Base-by-base conservation (phyloP, 2,329 filamentous ascomycete species). In the Huntiella decipiens region DNA sequence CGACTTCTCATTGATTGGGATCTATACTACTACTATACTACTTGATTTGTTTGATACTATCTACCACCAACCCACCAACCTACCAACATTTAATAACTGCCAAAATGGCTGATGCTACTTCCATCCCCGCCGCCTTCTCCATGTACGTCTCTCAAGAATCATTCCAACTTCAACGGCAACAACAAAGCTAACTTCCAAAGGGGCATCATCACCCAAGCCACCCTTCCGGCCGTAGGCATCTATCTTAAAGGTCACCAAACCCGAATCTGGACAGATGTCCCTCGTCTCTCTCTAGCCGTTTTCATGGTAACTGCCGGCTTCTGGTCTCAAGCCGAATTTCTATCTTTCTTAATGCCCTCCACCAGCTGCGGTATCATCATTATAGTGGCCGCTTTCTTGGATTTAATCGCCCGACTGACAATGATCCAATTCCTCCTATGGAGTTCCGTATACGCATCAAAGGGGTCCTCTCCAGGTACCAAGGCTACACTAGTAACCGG, bases 231-330 rank as follows among this genome's bases (percentile, higher is more conserved):
- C 52, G 60, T 68, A 57, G 60, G 69, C 53, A 59, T 64, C 50
- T 61, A 64, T 51, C 52, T 61, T 52, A 67, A 61, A 55, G 64
- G 65, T 52, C 62, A 70, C 62, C 62, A 65, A 55, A 63, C 63
- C 50, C 58, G 65, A 36, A 58, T 72, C 50, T 63, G 71, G 56
- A 65, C 67, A 58, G 69, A 74, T 61, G 68, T 70, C 61, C 65
- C 67, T 70, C 74, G 72, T 71, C 72, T 76, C 71, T 71, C 66
- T 70, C 71, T 76, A 70, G 60, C 67, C 55, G 58, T 62, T 52
- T 74, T 74, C 56, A 63, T 74, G 54, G 50, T 64, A 19, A 62
- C 65, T 48, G 62, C 68, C 28, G 63, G 65, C 52, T 60, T 71
- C 42, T 77, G 73, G 73, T 70, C 70, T 40, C 58, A 68, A 36